Conservation (phyloP, 257 asterid species). For the Nicotiana tomentosiformis region DNA sequence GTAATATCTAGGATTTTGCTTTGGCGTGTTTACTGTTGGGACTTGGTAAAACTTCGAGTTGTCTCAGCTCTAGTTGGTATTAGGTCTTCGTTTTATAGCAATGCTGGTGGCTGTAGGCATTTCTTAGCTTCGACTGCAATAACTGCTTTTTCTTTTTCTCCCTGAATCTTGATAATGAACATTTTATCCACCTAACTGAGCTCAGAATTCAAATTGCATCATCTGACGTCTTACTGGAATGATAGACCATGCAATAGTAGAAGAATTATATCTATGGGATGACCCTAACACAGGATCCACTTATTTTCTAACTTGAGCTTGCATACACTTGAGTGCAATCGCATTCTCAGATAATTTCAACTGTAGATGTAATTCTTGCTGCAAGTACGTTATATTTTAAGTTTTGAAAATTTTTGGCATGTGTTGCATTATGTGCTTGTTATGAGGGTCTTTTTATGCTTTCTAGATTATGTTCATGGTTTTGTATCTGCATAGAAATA, state of each 20-base stretch:
- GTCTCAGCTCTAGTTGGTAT: background rate
- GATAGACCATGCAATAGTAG: background rate
- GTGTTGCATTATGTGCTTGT: background rate
- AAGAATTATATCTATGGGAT: background rate
- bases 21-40: background rate
- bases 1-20: slow-evolving; percentile 1
- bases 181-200: background rate
- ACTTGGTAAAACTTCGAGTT: background rate
- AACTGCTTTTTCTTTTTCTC: background rate
- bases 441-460: background rate
- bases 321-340: background rate
- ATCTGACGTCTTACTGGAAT: background rate
- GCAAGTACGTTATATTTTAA: background rate
- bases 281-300: background rate
- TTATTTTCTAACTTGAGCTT: background rate
- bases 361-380: background rate
- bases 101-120: background rate
- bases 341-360: background rate
- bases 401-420: background rate
- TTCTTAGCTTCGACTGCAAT: slow-evolving; percentile 1
- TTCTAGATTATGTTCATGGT: background rate
- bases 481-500: background rate
- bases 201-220: background rate
- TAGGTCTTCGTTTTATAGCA: background rate
- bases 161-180: background rate